Evolutionary conservation across 192 early-diverging fungal species (phyloP).

Genomic region (Coemansia sp.): DNA sequence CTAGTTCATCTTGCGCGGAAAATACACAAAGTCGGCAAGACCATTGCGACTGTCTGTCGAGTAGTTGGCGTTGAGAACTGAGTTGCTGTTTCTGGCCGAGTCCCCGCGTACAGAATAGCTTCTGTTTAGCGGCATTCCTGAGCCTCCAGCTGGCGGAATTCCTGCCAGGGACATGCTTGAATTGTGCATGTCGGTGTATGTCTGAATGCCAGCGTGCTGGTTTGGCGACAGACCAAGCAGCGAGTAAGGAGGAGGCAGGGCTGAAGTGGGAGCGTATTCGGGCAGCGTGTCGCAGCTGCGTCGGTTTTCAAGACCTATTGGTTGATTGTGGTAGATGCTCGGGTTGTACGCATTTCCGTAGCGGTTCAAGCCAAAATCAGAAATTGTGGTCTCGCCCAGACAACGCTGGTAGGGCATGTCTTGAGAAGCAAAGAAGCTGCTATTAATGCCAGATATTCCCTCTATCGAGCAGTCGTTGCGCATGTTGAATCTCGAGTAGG

Average conservation of each 20-base stretch:
- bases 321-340: neutral
- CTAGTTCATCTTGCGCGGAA: conserved; percentile 37
- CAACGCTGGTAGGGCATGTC: conserved; percentile 25
- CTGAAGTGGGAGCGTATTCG: conserved; percentile 26
- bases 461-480: conserved; percentile 16
- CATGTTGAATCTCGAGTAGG: conserved; percentile 13
- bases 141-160: neutral
- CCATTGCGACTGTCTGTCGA: conserved; percentile 9
- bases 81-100: neutral
- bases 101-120: neutral
- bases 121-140: conserved; percentile 2
- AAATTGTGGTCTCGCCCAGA: conserved; percentile 40
- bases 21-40: conserved; percentile 18
- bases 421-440: conserved; percentile 46
- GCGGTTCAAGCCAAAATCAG: conserved; percentile 41
- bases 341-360: conserved; percentile 9
- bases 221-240: conserved; percentile 3
- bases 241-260: conserved; percentile 42
- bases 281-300: conserved; percentile 48
- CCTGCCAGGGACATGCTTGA: neutral
- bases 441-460: conserved; percentile 33
- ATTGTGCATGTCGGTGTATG: neutral
- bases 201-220: conserved; percentile 12
- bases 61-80: neutral
- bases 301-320: conserved; percentile 10